Conservation (phyloP, 257 asterid genomes). For the Solanum infundibuliforme region DNA sequence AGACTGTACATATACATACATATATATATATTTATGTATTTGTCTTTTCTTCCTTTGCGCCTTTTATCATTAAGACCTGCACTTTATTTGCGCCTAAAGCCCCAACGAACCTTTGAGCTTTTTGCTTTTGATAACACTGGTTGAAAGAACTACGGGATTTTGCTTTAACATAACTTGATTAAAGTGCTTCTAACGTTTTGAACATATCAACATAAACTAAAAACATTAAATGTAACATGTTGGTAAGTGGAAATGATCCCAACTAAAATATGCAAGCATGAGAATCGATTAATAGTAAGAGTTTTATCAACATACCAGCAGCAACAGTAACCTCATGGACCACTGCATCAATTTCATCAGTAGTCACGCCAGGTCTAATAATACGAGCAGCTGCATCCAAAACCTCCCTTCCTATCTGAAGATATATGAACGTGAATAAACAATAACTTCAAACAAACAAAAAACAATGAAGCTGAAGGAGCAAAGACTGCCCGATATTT, state of each 20-base stretch:
- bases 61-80: neutral
- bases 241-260: neutral
- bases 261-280: neutral
- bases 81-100: neutral
- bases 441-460: neutral
- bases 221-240: neutral
- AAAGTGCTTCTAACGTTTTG: neutral
- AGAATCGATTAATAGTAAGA: neutral
- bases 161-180: neutral
- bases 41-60: neutral
- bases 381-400: conserved; percentile 96
- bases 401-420: conserved; percentile 91
- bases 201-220: neutral
- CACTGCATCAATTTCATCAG: conserved; percentile 95
- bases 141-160: neutral
- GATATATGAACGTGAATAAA: neutral
- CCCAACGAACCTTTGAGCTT: neutral
- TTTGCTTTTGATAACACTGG: neutral
- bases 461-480: neutral
- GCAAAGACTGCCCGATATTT: neutral
- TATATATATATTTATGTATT: too few species aligned
- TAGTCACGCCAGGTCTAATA: conserved; percentile 85
- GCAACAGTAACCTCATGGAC: conserved; percentile 88
- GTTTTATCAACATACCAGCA: conserved; percentile 48
- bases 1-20: neutral